Evolutionary conservation across 2,329 filamentous ascomycete genomes (phyloP), one percentile per base, ranked within the genome.

Genomic region (Phialophora chinensis): DNA sequence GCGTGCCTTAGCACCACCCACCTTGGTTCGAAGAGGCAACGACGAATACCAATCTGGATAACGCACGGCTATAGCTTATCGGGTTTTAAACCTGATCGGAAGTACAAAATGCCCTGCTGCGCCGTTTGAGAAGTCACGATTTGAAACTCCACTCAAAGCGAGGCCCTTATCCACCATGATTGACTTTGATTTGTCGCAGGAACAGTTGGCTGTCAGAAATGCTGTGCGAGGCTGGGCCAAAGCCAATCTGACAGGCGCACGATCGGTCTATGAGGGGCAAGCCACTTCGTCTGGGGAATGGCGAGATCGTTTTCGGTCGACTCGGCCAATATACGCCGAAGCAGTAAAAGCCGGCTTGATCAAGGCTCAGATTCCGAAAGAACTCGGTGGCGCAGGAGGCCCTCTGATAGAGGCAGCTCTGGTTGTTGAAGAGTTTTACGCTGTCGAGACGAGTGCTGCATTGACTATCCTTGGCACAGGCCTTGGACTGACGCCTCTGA

Each of bases 401-500:
- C 78, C 76, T 8, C 75, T 86, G 0, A 64, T 84, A 6, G 83
- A 86, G 60, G 79, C 82, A 0, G 79, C 82, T 0, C 79, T 87
- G 49, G 69, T 85, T 14, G 79, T 85, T 0, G 84, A 87, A 69
- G 84, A 87, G 67, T 78, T 84, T 65, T 86, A 83, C 69, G 76
- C 81, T 1, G 79, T 83, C 42, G 85, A 87, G 66, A 80, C 82
- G 0, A 81, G 80, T 17, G 78, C 81, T 0, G 78, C 82, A 0
- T 70, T 87, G 20, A 86, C 83, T 0, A 80, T 86, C 17, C 79
- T 86, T 47, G 83, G 78, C 0, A 86, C 83, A 0, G 84, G 82
- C 0, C 73, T 87, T 2, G 85, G 85, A 0, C 71, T 87, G 35
- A 83, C 79, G 0, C 84, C 85, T 1, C 72, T 87, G 38, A 79